Evolutionary conservation across 768 basidiomycete species (phyloP), one percentile per base, ranked within the genome.

Genomic region (Macrolepiota albuminosa): DNA sequence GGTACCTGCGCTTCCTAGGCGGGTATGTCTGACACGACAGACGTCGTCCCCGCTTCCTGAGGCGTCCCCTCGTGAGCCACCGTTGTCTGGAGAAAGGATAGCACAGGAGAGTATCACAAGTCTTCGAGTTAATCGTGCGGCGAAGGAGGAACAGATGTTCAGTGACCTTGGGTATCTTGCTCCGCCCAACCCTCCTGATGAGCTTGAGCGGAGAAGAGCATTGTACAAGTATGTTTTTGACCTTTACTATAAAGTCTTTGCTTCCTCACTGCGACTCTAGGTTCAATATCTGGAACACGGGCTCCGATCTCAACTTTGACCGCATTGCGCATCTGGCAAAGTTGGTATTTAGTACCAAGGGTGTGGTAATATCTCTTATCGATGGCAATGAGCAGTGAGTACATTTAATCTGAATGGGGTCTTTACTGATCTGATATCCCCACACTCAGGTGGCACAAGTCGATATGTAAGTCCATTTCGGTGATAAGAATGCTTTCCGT

Each of bases 281-380:
- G 64, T 95, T 93, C 76, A 93, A 94, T 65, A 89, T 97, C 52
- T 87, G 93, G 83, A 85, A 91, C 63, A 95, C 93, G 0, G 85
- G 86, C 16, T 78, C 87, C 9, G 95, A 98, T 70, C 77, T 84
- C 62, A 95, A 96, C 70, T 97, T 98, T 69, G 95, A 97, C 72
- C 84, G 95, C 18, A 95, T 97, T 64, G 91, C 88, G 16, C 93
- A 96, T 70, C 82, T 98, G 31, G 91, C 90, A 43, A 95, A 95
- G 74, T 77, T 97, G 43, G 95, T 98, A 7, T 98, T 98, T 73
- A 89, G 82, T 67, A 91, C 94, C 2, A 91, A 91, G 69, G 87
- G 89, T 14, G 94, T 95, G 2, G 71, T 85, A 26, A 90, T 98
- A 24, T 84, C 88, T 8, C 75, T 96, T 40, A 80, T 94, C n/a